Conservation (phyloP, 169 alveolate genomes). For the Plasmodium sp. region DNA sequence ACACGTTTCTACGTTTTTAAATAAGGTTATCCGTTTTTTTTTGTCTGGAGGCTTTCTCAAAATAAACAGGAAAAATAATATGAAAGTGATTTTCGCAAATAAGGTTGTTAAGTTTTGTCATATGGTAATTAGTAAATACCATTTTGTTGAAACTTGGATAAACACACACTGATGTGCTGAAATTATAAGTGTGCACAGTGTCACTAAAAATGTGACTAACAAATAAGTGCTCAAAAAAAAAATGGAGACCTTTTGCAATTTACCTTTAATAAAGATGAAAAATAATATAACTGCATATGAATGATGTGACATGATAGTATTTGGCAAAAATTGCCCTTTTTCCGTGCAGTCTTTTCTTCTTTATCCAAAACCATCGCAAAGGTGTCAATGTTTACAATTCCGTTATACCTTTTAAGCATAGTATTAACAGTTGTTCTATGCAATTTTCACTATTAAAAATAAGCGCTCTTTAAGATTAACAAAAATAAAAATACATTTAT, state of each 20-base stretch:
- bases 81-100: neutral
- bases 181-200: neutral
- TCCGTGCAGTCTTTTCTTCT: neutral
- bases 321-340: neutral
- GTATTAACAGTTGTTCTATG: neutral
- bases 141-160: neutral
- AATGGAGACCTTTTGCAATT: neutral
- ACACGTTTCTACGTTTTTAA: neutral
- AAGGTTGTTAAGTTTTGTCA: neutral
- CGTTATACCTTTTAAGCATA: neutral
- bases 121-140: neutral
- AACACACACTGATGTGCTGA: neutral
- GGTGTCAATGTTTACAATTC: neutral
- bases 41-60: neutral
- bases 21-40: neutral
- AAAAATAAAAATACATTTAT: neutral
- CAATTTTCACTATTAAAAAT: neutral
- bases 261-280: neutral
- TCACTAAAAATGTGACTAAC: neutral
- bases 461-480: neutral
- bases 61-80: neutral
- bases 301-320: neutral
- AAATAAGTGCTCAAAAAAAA: neutral
- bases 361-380: neutral
- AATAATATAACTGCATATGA: neutral